phyloP scores from a whole-genome alignment of 768 basidiomycete species.

The Pisolithus orientalis region DNA sequence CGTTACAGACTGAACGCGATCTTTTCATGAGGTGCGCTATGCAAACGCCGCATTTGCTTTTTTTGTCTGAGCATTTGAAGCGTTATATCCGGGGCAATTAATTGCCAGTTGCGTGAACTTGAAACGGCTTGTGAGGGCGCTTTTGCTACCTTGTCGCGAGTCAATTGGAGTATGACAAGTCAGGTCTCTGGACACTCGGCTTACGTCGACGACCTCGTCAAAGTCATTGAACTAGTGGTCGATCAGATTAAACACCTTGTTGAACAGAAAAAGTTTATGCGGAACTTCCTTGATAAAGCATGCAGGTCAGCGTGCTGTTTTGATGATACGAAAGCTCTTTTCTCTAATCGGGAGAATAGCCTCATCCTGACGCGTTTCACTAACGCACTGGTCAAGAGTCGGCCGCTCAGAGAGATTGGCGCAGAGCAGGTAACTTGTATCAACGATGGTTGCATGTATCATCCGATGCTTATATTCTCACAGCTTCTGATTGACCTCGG shows the following conservation, averaged over 20 bases:
- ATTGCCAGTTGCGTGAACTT: conserved; percentile 74
- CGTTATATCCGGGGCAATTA: conserved; percentile 79
- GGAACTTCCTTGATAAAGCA: conserved; percentile 91
- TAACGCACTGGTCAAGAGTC: conserved; percentile 79
- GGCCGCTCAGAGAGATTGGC: conserved; percentile 87
- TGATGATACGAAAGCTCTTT: not conserved
- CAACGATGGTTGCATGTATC: not conserved
- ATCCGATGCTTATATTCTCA: conserved; percentile 6
- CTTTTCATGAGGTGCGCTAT: conserved; percentile 72
- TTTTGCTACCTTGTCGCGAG: conserved; percentile 69
- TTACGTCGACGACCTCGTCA: conserved; percentile 76
- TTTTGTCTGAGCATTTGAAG: conserved; percentile 32
- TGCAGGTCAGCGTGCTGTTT: conserved; percentile 54
- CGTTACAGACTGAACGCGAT: conserved; percentile 81
- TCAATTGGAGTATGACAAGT: conserved; percentile 70
- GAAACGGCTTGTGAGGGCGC: conserved; percentile 78
- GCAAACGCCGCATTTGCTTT: not conserved
- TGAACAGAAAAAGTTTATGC: conserved; percentile 91
- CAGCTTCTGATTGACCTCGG: conserved; percentile 90
- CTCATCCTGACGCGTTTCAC: conserved; percentile 85
- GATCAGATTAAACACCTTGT: conserved; percentile 74
- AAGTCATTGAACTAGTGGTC: conserved; percentile 66
- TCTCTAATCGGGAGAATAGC: conserved; percentile 33
- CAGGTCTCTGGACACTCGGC: conserved; percentile 85
- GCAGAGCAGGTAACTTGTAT: conserved; percentile 74